Evolutionary conservation across 352 stramenopile genomes (phyloP).

Genomic region (Phytophthora kernoviae): DNA sequence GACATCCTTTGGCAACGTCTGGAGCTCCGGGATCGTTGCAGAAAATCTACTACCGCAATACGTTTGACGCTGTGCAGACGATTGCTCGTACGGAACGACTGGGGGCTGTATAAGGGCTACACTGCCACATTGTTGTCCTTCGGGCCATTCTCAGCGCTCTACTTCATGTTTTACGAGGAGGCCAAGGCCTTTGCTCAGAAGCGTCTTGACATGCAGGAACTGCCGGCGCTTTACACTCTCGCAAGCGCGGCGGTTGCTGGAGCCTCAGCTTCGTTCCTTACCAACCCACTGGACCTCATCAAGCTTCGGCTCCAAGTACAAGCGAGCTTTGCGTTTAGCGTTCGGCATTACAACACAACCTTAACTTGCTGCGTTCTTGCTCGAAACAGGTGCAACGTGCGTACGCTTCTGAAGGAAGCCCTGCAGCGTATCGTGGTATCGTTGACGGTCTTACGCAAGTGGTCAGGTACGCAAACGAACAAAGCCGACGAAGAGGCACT

Average conservation of each 20-base stretch:
- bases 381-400: conserved; percentile 47
- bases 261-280: conserved; percentile 94
- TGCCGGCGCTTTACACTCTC: conserved; percentile 70
- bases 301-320: conserved; percentile 96
- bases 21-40: background rate
- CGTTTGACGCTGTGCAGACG: conserved; percentile 87
- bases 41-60: conserved; percentile 91
- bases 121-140: conserved; percentile 95
- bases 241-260: conserved; percentile 83
- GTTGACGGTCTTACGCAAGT: conserved; percentile 89
- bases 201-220: conserved; percentile 44
- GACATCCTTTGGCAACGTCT: conserved; percentile 7
- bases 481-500: background rate
- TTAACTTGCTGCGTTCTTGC: no score
- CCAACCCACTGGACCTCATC: conserved; percentile 96
- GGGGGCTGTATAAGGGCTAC: conserved; percentile 96
- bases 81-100: conserved; percentile 93
- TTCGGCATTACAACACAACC: no score
- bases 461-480: conserved; percentile 44
- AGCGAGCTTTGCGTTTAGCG: background rate
- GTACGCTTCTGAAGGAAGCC: conserved; percentile 37
- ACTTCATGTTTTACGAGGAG: conserved; percentile 98
- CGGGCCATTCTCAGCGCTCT: conserved; percentile 97
- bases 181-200: conserved; percentile 61
- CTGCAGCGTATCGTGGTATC: conserved; percentile 63